phyloP scores from a whole-genome alignment of 345 rosid species.

The Euclidium syriacum region DNA sequence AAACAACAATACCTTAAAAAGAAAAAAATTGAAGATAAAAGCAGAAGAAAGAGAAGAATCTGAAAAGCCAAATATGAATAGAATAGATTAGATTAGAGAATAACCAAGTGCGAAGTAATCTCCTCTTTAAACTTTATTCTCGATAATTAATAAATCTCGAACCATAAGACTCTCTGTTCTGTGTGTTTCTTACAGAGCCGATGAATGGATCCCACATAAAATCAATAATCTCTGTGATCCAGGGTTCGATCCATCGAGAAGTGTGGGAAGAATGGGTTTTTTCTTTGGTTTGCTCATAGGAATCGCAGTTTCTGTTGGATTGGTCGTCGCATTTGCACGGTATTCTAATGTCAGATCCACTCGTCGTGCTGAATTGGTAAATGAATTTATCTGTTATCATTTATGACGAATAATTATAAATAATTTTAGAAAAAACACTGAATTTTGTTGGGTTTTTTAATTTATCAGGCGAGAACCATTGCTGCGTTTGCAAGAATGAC shows the following conservation, averaged over 20 bases:
- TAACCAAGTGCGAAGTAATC: conserved; percentile 4
- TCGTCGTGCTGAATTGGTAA: conserved; percentile 52
- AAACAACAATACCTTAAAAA: not conserved
- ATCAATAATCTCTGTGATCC: not conserved
- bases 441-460: not conserved
- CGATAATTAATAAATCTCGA: conserved; percentile 14
- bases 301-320: conserved; percentile 44
- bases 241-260: not conserved
- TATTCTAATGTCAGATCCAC: conserved; percentile 54
- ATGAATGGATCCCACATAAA: conserved; percentile 12
- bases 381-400: not conserved
- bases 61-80: not conserved
- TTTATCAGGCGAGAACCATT: conserved; percentile 70
- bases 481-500: conserved; percentile 91
- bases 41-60: conserved; percentile 1
- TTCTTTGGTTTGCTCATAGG: conserved; percentile 49
- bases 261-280: conserved; percentile 38
- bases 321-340: conserved; percentile 56
- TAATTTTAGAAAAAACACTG: not conserved
- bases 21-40: conserved; percentile 9
- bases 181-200: not conserved
- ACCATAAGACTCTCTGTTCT: conserved; percentile 25
- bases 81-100: conserved; percentile 14
- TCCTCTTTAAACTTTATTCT: conserved; percentile 13
- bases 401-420: not conserved